These are phyloP conservation scores for Vitis hybrid DNA, from an alignment of 177 flowering plant genomes.

Conservation along the genomic window DNA sequence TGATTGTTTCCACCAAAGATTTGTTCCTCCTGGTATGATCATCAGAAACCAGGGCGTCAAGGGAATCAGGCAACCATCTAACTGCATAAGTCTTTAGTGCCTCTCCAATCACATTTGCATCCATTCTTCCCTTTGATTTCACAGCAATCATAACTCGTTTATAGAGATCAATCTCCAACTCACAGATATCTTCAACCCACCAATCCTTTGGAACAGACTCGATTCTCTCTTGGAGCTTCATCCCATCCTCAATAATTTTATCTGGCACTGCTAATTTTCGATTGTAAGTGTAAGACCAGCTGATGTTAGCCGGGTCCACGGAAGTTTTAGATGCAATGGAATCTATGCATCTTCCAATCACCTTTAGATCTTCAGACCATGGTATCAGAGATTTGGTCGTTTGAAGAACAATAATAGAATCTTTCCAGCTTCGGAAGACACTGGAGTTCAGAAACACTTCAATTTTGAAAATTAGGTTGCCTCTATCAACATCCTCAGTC, in stretches of 20 bases:
- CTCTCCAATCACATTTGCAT: slow-evolving; percentile 65
- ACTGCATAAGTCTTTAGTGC: slow-evolving; percentile 68
- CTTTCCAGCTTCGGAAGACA: slow-evolving; percentile 87
- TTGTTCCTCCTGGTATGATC: slow-evolving; percentile 47
- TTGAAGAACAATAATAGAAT: slow-evolving; percentile 82
- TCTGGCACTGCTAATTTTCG: slow-evolving; percentile 45
- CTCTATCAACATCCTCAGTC: slow-evolving; percentile 79
- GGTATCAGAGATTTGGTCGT: slow-evolving; percentile 69
- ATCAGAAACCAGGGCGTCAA: slow-evolving; percentile 53
- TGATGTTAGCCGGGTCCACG: slow-evolving; percentile 64
- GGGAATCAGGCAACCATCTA: slow-evolving; percentile 81
- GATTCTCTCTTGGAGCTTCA: slow-evolving; percentile 24
- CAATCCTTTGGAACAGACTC: slow-evolving; percentile 77
- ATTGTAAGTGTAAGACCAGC: slow-evolving; percentile 82
- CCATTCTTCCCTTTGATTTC: slow-evolving; percentile 83
- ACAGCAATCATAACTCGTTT: slow-evolving; percentile 72
- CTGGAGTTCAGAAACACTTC: slow-evolving; percentile 86
- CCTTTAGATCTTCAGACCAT: slow-evolving; percentile 82
- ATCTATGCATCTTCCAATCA: slow-evolving; percentile 79
- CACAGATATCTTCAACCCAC: slow-evolving; percentile 97
- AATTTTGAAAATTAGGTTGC: slow-evolving; percentile 74
- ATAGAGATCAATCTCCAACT: slow-evolving; percentile 79
- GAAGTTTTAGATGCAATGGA: slow-evolving; percentile 84
- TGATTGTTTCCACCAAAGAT: slow-evolving; percentile 62
- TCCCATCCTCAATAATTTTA: slow-evolving; percentile 31